These are phyloP conservation scores for Arthrobotrys sphaeroides DNA, from an alignment of 2,329 filamentous ascomycete genomes.

Conservation along the genomic window DNA sequence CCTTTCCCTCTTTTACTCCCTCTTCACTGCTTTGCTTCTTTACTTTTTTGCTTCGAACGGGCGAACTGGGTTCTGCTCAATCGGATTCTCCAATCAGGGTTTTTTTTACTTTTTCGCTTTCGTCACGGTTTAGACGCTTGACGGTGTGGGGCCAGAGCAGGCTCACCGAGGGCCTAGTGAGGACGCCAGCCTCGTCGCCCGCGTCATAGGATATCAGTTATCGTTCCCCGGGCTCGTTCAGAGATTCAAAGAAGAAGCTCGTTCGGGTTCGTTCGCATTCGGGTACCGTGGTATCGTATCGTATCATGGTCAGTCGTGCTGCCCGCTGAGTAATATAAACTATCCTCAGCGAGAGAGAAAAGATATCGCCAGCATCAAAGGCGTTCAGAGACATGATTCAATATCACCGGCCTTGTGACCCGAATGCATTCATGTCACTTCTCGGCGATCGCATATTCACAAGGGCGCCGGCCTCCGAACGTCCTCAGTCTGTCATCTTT, in stretches of 20 bases:
- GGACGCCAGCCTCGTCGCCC: constrained; percentile 20
- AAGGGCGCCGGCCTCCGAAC: background rate
- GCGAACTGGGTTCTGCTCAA: background rate
- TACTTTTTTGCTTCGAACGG: background rate
- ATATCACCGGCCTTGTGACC: too few species aligned
- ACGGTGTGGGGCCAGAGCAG: background rate
- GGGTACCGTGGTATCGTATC: too few species aligned
- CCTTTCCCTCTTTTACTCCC: constrained; percentile 1
- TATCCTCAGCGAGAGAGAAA: too few species aligned
- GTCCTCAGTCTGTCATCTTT: background rate
- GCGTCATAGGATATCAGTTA: constrained; percentile 45
- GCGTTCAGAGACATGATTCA: too few species aligned
- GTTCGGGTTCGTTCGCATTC: too few species aligned
- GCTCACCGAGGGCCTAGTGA: background rate
- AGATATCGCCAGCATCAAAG: too few species aligned
- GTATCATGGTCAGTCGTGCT: too few species aligned
- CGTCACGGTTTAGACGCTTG: constrained; percentile 6
- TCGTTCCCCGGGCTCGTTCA: too few species aligned
- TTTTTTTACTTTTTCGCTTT: constrained; percentile 15
- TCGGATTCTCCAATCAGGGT: constrained; percentile 14
- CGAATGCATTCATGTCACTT: background rate
- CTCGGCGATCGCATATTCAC: background rate
- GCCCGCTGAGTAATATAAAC: too few species aligned
- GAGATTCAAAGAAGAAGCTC: too few species aligned
- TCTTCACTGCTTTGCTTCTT: background rate